Conservation (phyloP, 2,329 filamentous ascomycete species). For the Scedosporium minutisporum region DNA sequence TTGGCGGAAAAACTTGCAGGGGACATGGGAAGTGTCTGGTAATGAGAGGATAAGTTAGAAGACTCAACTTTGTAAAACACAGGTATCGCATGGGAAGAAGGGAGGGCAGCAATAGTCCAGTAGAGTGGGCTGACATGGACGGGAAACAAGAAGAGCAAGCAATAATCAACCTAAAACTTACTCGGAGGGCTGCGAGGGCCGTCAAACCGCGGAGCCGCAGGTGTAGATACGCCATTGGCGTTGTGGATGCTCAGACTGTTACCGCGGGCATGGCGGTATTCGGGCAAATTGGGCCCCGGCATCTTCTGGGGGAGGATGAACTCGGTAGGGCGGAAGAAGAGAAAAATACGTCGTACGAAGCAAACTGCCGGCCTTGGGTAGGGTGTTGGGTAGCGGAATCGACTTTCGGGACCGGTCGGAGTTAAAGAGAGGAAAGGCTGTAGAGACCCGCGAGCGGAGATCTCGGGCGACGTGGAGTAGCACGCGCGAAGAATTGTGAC, state of each 20-base stretch:
- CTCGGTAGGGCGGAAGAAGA: background rate
- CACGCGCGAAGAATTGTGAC: background rate
- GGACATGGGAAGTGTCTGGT: conserved; percentile 87
- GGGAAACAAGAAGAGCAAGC: background rate
- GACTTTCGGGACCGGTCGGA: background rate
- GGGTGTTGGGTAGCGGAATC: background rate
- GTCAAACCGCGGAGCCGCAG: conserved; percentile 34
- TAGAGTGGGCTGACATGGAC: background rate
- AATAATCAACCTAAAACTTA: conserved; percentile 27
- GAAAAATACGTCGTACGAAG: background rate
- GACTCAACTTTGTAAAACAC: background rate
- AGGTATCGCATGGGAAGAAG: background rate
- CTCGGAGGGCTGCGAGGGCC: conserved; percentile 55
- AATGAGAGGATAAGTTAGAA: background rate
- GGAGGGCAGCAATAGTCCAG: background rate
- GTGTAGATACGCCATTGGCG: conserved; percentile 18
- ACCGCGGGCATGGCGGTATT: conserved; percentile 47
- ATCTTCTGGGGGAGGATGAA: conserved; percentile 8
- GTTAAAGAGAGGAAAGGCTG: background rate
- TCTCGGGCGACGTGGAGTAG: background rate
- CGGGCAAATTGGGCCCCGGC: conserved; percentile 29
- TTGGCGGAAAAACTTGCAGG: conserved; percentile 98
- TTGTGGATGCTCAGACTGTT: conserved; percentile 44
- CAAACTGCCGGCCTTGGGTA: background rate
- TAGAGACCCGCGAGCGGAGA: background rate